These are phyloP conservation scores for Paecilomyces niveus DNA, from an alignment of 2,329 filamentous ascomycete genomes.

Conservation along the genomic window DNA sequence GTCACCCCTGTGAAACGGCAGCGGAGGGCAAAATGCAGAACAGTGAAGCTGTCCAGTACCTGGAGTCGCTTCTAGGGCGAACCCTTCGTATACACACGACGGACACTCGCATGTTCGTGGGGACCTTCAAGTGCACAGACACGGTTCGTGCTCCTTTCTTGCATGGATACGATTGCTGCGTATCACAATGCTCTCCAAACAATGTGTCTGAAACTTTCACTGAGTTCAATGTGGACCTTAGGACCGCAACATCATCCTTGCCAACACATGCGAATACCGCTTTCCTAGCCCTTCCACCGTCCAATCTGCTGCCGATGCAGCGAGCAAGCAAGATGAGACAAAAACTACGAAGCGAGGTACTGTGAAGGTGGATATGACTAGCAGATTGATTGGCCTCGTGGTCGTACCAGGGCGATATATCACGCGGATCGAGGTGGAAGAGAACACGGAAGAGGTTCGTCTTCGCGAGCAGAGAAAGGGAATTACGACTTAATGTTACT, in stretches of 20 bases:
- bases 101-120: slow-evolving; percentile 82
- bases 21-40: slow-evolving; percentile 26
- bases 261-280: slow-evolving; percentile 83
- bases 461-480: slow-evolving; percentile 7
- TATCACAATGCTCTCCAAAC: not conserved
- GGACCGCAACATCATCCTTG: slow-evolving; percentile 84
- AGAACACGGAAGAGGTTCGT: slow-evolving; percentile 28
- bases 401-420: slow-evolving; percentile 85
- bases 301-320: slow-evolving; percentile 32
- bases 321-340: slow-evolving; percentile 11
- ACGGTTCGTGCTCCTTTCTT: slow-evolving; percentile 50
- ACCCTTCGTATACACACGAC: slow-evolving; percentile 71
- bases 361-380: slow-evolving; percentile 65
- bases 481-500: not conserved
- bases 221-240: slow-evolving; percentile 28
- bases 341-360: slow-evolving; percentile 21
- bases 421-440: slow-evolving; percentile 79
- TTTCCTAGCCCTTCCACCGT: slow-evolving; percentile 53
- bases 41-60: slow-evolving; percentile 28
- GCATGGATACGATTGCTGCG: not conserved
- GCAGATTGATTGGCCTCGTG: slow-evolving; percentile 79
- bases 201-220: not conserved
- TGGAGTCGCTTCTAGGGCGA: slow-evolving; percentile 63
- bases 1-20: not conserved
- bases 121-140: slow-evolving; percentile 91